phyloP scores from a whole-genome alignment of 768 basidiomycete genomes.

The Xerocomellus intermedius region DNA sequence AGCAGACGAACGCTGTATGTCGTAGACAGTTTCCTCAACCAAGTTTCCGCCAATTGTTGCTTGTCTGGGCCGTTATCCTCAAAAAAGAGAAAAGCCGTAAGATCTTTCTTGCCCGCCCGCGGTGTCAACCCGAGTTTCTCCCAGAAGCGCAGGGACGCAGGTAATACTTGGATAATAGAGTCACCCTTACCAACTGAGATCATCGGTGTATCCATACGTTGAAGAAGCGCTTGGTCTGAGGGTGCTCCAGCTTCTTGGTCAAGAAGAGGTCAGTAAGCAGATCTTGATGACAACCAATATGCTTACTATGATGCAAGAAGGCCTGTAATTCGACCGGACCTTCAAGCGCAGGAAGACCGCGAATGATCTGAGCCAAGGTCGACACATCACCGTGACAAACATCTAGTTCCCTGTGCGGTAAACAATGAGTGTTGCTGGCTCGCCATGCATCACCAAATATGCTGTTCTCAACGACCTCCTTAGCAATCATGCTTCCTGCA shows the following conservation, averaged over 20 bases:
- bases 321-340: conserved; percentile 42
- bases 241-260: background rate
- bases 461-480: conserved; percentile 72
- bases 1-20: conserved; percentile 55
- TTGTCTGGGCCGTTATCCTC: conserved; percentile 57
- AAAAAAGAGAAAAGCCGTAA: conserved; percentile 64
- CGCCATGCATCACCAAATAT: conserved; percentile 70
- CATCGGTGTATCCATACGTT: conserved; percentile 50
- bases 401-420: conserved; percentile 25
- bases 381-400: conserved; percentile 63
- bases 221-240: conserved; percentile 18
- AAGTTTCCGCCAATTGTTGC: conserved; percentile 48
- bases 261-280: background rate
- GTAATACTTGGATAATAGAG: conserved; percentile 63
- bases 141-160: conserved; percentile 79
- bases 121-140: conserved; percentile 78
- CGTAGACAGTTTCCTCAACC: conserved; percentile 54
- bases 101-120: conserved; percentile 66
- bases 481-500: conserved; percentile 58
- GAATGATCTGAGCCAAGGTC: conserved; percentile 39
- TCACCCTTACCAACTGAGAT: conserved; percentile 68
- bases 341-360: conserved; percentile 35
- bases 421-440: conserved; percentile 32
- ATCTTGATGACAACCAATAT: background rate
- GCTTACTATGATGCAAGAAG: conserved; percentile 43